Evolutionary conservation across 208 protist species (phyloP), one percentile per base, ranked within the genome.

Genomic region (Acanthamoeba lenticulata): DNA sequence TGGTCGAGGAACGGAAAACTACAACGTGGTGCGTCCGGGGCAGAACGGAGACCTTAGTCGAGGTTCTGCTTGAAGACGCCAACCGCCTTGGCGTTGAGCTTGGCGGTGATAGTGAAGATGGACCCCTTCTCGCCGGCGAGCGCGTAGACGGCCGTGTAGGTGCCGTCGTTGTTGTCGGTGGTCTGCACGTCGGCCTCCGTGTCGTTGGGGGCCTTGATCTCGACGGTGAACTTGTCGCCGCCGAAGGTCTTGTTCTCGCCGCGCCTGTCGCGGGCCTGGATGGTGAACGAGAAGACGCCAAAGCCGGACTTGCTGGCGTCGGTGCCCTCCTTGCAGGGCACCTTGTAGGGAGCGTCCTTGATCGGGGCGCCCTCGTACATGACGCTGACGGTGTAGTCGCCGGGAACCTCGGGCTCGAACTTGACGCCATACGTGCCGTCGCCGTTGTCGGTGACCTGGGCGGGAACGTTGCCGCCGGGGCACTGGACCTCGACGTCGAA

Each of bases 251-350:
- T 95, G 47, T 57, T 67, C 24, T 96, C 72, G 49, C 90, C 94
- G 32, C 89, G 93, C 91, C 97, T 96, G 57, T 95, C 94, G 29
- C 94, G 94, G 65, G 95, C 47, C 29, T 90, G 83, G 62, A 97
- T 92, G 77, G 94, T 95, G 88, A 96, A 97, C 7, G 91, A 94
- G 95, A 96, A 97, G 24, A 74, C 57, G 47, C 94, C 96, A 52
- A 97, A 94, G 38, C 86, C 88, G 7, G 94, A 94, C 6, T 86
- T 24, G 36, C 52, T 42, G 74, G 62, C 38, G 52, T 96, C 94
- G 19, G 95, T 95, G 49, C 94, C 94, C 55, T 94, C 94, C 24
- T 93, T 94, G 62, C 93, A 94, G 49, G 36, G 83, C 7, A 96
- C 94, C 27, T 81, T 89, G 95, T 96, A 97, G 83, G 96, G 96